These are phyloP conservation scores for Aspergillus calidoustus DNA, from an alignment of 2,329 filamentous ascomycete genomes.

Conservation along the genomic window DNA sequence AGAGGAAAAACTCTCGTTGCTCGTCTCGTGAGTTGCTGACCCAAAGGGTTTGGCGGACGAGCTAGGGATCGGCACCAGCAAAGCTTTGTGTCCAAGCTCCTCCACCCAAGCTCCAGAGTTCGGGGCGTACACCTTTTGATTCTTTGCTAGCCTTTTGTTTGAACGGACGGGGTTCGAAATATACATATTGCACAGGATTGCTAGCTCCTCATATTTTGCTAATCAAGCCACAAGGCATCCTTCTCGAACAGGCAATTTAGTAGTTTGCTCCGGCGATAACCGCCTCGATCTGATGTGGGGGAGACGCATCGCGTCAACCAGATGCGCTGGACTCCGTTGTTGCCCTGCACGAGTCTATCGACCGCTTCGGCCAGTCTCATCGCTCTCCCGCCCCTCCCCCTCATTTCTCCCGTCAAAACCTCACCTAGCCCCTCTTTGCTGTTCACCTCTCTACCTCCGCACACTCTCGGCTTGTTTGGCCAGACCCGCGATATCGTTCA, in stretches of 20 bases:
- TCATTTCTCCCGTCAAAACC: conserved; percentile 25
- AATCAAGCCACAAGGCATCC: too few relatives aligned
- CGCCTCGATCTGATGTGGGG: conserved; percentile 37
- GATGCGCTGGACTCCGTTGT: conserved; percentile 33
- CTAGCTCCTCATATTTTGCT: too few relatives aligned
- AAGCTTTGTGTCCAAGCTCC: conserved; percentile 36
- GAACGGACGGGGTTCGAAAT: too few relatives aligned
- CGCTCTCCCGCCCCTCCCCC: conserved; percentile 26
- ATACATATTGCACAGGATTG: too few relatives aligned
- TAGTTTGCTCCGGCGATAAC: conserved; percentile 8
- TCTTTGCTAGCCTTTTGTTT: not conserved
- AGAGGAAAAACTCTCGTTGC: not conserved
- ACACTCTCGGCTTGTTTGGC: conserved; percentile 20
- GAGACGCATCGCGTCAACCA: conserved; percentile 38
- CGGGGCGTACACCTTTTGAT: conserved; percentile 2
- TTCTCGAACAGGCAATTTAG: not conserved
- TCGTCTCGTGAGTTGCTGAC: not conserved
- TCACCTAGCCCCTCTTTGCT: conserved; percentile 18
- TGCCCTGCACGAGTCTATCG: conserved; percentile 30
- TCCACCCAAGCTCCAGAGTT: conserved; percentile 28
- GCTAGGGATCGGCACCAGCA: conserved; percentile 10
- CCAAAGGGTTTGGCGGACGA: not conserved
- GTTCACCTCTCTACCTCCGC: conserved; percentile 19
- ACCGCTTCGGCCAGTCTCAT: conserved; percentile 31
- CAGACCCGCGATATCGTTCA: conserved; percentile 24